phyloP scores from a whole-genome alignment of 768 basidiomycete genomes.

The Termitomyces sp. region DNA sequence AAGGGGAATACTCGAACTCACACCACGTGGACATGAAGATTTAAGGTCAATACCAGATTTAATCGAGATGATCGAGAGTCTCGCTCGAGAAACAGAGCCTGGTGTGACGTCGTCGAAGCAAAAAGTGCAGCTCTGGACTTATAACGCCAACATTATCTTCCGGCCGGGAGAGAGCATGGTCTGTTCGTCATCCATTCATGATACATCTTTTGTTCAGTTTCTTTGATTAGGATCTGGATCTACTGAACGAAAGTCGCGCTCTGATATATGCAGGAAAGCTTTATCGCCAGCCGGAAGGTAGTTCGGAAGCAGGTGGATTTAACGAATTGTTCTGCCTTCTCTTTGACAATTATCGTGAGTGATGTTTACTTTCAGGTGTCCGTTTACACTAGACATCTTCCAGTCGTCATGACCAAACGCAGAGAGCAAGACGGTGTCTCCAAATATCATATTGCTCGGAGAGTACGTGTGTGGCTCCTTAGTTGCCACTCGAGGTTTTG shows the following conservation, averaged over 20 bases:
- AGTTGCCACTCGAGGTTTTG: not conserved
- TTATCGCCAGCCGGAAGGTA: constrained; percentile 76
- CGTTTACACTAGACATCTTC: constrained; percentile 6
- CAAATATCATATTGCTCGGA: constrained; percentile 73
- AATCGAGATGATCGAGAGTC: constrained; percentile 80
- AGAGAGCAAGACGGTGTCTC: constrained; percentile 68
- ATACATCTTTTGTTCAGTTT: not conserved
- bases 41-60: constrained; percentile 76
- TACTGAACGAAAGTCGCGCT: constrained; percentile 78
- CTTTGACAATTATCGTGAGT: constrained; percentile 91
- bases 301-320: constrained; percentile 75
- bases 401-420: constrained; percentile 82
- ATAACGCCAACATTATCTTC: constrained; percentile 70
- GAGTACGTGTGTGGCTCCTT: constrained; percentile 42
- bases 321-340: constrained; percentile 82
- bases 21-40: constrained; percentile 73
- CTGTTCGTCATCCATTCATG: constrained; percentile 11
- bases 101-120: constrained; percentile 81
- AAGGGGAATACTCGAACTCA: constrained; percentile 73
- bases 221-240: constrained; percentile 67
- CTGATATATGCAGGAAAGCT: constrained; percentile 81
- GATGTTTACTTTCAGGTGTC: not conserved
- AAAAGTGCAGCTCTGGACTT: constrained; percentile 87
- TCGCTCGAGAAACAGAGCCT: constrained; percentile 83
- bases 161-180: constrained; percentile 70